phyloP scores from a whole-genome alignment of 2,329 filamentous ascomycete genomes.

The Exophiala bonariae region DNA sequence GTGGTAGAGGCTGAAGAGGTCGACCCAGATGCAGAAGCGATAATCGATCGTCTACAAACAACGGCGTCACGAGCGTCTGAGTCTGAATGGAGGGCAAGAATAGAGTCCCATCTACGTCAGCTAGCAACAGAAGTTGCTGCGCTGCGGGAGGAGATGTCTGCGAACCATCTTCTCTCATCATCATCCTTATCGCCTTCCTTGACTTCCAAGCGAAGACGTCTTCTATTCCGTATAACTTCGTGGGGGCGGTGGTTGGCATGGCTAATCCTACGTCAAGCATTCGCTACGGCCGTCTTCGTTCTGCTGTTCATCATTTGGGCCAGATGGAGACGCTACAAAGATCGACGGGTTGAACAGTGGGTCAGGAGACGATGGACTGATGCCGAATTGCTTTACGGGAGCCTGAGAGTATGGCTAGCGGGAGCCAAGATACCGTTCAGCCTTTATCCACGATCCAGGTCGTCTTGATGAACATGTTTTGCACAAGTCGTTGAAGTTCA shows the following conservation, averaged over 20 bases:
- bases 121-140: slow-evolving; percentile 92
- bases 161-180: slow-evolving; percentile 60
- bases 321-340: slow-evolving; percentile 37
- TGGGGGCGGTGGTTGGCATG: slow-evolving; percentile 73
- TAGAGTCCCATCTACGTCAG: slow-evolving; percentile 83
- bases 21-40: slow-evolving; percentile 27
- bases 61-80: slow-evolving; percentile 7
- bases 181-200: slow-evolving; percentile 32
- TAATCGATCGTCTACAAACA: slow-evolving; percentile 29
- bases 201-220: slow-evolving; percentile 37
- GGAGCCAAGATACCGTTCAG: background rate
- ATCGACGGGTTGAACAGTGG: slow-evolving; percentile 41
- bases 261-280: slow-evolving; percentile 69
- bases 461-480: too few relatives aligned
- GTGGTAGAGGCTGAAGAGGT: slow-evolving; percentile 39
- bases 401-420: background rate
- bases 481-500: too few relatives aligned
- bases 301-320: slow-evolving; percentile 41
- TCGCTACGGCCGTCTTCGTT: slow-evolving; percentile 65
- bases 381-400: background rate
- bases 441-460: background rate
- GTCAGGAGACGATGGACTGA: slow-evolving; percentile 22
- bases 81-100: slow-evolving; percentile 40
- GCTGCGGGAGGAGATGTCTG: slow-evolving; percentile 82
- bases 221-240: slow-evolving; percentile 62